These are phyloP conservation scores for Aspergillus puulaauensis DNA, from an alignment of 2,329 filamentous ascomycete genomes.

Conservation along the genomic window DNA sequence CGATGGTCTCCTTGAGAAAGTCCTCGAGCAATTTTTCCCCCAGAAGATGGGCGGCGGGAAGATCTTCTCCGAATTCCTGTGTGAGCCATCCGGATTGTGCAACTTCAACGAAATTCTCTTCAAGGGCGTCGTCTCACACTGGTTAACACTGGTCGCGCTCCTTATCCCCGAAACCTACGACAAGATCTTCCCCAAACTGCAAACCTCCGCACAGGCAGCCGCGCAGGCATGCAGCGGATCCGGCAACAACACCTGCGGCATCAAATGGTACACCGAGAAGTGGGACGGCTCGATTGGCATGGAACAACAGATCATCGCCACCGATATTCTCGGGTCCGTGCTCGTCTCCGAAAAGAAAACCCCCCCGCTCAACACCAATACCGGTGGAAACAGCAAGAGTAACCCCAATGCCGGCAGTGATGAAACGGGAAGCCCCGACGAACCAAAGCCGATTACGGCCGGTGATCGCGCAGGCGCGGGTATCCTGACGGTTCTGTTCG, in stretches of 20 bases:
- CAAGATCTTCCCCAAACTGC: slow-evolving; percentile 58
- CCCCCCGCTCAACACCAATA: slow-evolving; percentile 39
- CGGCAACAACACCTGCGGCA: slow-evolving; percentile 62
- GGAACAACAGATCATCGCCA: slow-evolving; percentile 67
- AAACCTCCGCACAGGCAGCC: slow-evolving; percentile 59
- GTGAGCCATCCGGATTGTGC: slow-evolving; percentile 62
- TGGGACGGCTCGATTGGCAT: slow-evolving; percentile 63
- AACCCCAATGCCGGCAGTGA: slow-evolving; percentile 36
- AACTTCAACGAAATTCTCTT: slow-evolving; percentile 71
- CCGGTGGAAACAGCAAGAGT: slow-evolving; percentile 56
- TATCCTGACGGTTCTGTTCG: slow-evolving; percentile 36
- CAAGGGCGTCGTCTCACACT: slow-evolving; percentile 69
- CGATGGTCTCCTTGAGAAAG: slow-evolving; percentile 54
- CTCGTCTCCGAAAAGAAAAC: slow-evolving; percentile 48
- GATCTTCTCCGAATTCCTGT: slow-evolving; percentile 58
- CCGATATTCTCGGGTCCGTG: slow-evolving; percentile 63
- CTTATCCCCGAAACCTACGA: slow-evolving; percentile 61
- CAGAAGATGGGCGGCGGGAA: slow-evolving; percentile 48
- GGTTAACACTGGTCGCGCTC: slow-evolving; percentile 61
- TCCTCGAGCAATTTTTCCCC: slow-evolving; percentile 53
- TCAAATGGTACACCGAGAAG: slow-evolving; percentile 57
- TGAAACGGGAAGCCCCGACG: neutral
- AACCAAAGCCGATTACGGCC: slow-evolving; percentile 22
- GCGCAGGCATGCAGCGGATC: slow-evolving; percentile 61
- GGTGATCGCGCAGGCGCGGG: slow-evolving; percentile 41